Percentiles rank a stretch among this genome's conserved stretches.
phyloP scores from a whole-genome alignment of 805 yeast species.

The Starmera quercuum region DNA sequence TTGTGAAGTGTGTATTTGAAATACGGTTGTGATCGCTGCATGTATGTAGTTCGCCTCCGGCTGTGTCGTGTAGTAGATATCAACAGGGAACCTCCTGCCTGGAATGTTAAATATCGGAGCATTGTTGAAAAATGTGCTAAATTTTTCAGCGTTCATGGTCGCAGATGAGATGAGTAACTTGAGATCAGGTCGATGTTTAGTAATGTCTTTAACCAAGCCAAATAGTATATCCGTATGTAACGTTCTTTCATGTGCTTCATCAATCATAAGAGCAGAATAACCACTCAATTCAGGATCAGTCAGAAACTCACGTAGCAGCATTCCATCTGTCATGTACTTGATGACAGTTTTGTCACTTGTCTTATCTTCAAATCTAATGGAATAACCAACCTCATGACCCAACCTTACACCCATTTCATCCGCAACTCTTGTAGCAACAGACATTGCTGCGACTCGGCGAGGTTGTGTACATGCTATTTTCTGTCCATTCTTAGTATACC shows the following conservation, averaged over 20 bases:
- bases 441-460: conserved; percentile 88
- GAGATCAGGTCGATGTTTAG: conserved; percentile 57
- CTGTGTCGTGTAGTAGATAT: conserved; percentile 69
- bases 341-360: conserved; percentile 58
- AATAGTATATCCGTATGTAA: conserved; percentile 80
- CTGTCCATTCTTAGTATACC: conserved; percentile 52
- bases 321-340: conserved; percentile 95
- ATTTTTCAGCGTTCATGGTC: conserved; percentile 84
- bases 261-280: conserved; percentile 85
- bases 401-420: conserved; percentile 75
- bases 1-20: conserved; percentile 74
- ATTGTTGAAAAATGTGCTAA: conserved; percentile 69
- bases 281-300: conserved; percentile 60
- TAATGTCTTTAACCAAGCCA: conserved; percentile 71
- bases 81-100: conserved; percentile 91
- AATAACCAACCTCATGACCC: conserved; percentile 88
- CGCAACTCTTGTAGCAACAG: conserved; percentile 87
- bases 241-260: conserved; percentile 96
- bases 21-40: conserved; percentile 81
- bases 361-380: conserved; percentile 79
- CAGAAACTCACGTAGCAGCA: conserved; percentile 78
- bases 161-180: conserved; percentile 85
- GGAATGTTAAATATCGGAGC: conserved; percentile 90
- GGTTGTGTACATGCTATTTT: conserved; percentile 90
- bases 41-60: conserved; percentile 90